Evolutionary conservation across 768 basidiomycete species (phyloP).

Genomic region (Tephrocybe rancida): DNA sequence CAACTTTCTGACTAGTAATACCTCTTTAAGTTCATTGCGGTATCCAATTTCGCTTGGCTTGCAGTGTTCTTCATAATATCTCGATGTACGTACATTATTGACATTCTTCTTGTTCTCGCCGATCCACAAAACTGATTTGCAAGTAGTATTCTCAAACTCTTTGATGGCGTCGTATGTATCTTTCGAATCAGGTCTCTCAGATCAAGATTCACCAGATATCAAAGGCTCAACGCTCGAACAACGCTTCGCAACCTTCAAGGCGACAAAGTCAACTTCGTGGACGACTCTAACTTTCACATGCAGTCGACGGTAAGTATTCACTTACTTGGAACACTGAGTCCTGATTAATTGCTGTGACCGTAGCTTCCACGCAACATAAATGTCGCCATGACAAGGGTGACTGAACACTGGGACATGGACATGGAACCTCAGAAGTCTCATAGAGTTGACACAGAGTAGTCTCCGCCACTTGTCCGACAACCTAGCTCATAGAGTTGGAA

Average conservation of each 20-base stretch:
- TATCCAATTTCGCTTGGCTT: slow-evolving; percentile 10
- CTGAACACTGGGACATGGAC: not conserved
- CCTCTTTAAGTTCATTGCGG: not conserved
- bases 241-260: slow-evolving; percentile 1
- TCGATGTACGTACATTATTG: slow-evolving; percentile 1
- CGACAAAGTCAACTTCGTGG: not conserved
- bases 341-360: not conserved
- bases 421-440: not conserved
- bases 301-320: not conserved
- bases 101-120: not conserved
- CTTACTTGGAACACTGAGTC: not conserved
- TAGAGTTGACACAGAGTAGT: not conserved
- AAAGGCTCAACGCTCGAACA: slow-evolving; percentile 11
- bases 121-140: not conserved
- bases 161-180: slow-evolving; percentile 15
- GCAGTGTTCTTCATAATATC: slow-evolving; percentile 16
- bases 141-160: slow-evolving; percentile 15
- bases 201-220: not conserved
- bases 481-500: too few relatives aligned
- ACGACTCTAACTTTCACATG: not conserved
- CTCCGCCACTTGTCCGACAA: too few relatives aligned
- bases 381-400: not conserved
- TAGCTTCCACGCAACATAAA: not conserved
- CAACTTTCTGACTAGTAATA: not conserved
- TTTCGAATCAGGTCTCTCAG: not conserved